Conservation (phyloP, 768 basidiomycete genomes). For the Naganishia randhawae region DNA sequence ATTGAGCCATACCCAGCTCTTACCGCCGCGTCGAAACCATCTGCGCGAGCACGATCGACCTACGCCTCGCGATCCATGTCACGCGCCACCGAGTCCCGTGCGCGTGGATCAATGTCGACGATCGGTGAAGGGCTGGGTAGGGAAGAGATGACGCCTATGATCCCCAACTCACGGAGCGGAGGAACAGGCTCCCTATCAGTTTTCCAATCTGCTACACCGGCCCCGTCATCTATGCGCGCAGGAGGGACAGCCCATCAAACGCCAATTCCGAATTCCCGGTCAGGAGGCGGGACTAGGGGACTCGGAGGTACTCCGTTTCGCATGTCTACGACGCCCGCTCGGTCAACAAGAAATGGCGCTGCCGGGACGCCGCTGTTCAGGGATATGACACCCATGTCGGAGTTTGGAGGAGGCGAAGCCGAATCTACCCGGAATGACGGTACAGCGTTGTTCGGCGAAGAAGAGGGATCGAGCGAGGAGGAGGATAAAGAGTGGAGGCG, state of each 20-base stretch:
- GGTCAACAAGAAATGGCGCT: neutral
- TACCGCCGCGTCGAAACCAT: conserved; percentile 36
- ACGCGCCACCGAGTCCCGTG: conserved; percentile 23
- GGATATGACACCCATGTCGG: conserved; percentile 30
- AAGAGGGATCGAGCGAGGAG: conserved; percentile 42
- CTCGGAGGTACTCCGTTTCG: neutral
- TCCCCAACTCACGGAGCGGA: conserved; percentile 42
- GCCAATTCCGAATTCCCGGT: conserved; percentile 32
- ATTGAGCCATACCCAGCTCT: conserved; percentile 50
- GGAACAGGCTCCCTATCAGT: conserved; percentile 28
- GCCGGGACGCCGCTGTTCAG: conserved; percentile 36
- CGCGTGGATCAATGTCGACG: conserved; percentile 29
- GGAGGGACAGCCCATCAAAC: conserved; percentile 13
- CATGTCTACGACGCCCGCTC: conserved; percentile 1
- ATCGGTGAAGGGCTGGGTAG: conserved; percentile 35
- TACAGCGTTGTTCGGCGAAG: conserved; percentile 35
- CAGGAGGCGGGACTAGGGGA: conserved; percentile 21
- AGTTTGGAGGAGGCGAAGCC: conserved; percentile 15
- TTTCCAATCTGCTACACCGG: conserved; percentile 21
- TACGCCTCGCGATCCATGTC: conserved; percentile 39
- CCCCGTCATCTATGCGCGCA: conserved; percentile 26
- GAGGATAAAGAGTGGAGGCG: conserved; percentile 43
- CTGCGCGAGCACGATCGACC: conserved; percentile 43
- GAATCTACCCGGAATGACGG: neutral
- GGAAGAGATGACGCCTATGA: conserved; percentile 40